Conservation (phyloP, 2,329 filamentous ascomycete species). For the Trichophyton verrucosum region DNA sequence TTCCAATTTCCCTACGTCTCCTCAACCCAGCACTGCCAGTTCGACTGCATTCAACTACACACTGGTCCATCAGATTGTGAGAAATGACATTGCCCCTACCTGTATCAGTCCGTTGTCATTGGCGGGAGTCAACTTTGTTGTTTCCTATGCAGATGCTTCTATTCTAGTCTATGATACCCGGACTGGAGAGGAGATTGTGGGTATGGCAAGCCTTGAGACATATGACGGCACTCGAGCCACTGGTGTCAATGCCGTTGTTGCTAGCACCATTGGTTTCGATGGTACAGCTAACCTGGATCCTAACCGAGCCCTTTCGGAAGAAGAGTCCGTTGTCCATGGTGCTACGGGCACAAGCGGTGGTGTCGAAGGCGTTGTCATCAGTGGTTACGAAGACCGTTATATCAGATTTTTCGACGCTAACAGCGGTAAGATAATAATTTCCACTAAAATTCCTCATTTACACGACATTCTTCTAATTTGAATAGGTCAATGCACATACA, state of each 20-base stretch:
- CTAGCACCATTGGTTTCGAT: conserved; percentile 72
- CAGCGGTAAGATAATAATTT: conserved; percentile 58
- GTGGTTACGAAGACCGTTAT: conserved; percentile 90
- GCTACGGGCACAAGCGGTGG: conserved; percentile 73
- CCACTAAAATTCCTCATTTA: conserved; percentile 13
- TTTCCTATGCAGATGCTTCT: conserved; percentile 80
- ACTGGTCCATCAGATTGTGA: conserved; percentile 72
- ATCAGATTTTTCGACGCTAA: conserved; percentile 98
- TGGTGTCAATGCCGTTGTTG: conserved; percentile 80
- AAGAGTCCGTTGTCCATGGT: conserved; percentile 62
- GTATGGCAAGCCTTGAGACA: conserved; percentile 88
- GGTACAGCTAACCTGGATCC: conserved; percentile 48
- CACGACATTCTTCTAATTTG: background rate
- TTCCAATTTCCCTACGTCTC: conserved; percentile 78
- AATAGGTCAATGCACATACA: conserved; percentile 94
- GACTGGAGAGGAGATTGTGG: conserved; percentile 79
- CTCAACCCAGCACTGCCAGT: conserved; percentile 76
- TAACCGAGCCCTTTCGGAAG: conserved; percentile 50
- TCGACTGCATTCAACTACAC: conserved; percentile 78
- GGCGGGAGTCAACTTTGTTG: conserved; percentile 78
- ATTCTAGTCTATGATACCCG: conserved; percentile 87
- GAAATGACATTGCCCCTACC: conserved; percentile 64
- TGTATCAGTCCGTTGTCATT: conserved; percentile 82
- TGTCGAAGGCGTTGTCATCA: conserved; percentile 88
- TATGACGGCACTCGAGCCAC: conserved; percentile 77